phyloP scores from a whole-genome alignment of 768 basidiomycete species.

The Lentinula lateritia region DNA sequence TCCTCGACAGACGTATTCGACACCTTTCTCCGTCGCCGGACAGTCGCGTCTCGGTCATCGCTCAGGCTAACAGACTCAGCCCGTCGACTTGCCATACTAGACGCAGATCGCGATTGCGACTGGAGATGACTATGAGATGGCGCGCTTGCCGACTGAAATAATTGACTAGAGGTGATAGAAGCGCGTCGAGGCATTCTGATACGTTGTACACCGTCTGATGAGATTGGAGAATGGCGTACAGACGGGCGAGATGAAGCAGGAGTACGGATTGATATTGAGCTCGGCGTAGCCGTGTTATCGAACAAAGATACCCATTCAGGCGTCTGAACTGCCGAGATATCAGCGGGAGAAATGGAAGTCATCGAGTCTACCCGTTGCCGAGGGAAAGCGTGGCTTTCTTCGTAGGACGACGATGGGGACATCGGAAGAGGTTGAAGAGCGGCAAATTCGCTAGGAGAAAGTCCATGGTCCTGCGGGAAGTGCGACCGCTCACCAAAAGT shows the following conservation, averaged over 20 bases:
- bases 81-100: conserved; percentile 47
- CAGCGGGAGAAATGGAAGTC: conserved; percentile 56
- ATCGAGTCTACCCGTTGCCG: conserved; percentile 46
- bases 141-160: conserved; percentile 71
- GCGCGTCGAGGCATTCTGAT: conserved; percentile 39
- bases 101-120: conserved; percentile 38
- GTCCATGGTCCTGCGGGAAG: conserved; percentile 43
- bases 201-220: conserved; percentile 30
- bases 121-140: conserved; percentile 50
- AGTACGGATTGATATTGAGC: conserved; percentile 29
- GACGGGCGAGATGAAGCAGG: conserved; percentile 38
- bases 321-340: conserved; percentile 43
- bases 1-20: conserved; percentile 34
- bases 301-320: conserved; percentile 66
- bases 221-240: conserved; percentile 43
- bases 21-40: conserved; percentile 51
- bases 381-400: conserved; percentile 30
- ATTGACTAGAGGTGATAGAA: conserved; percentile 42
- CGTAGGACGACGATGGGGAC: conserved; percentile 51
- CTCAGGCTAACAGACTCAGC: conserved; percentile 58
- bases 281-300: conserved; percentile 35
- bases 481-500: conserved; percentile 40
- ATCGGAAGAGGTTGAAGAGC: conserved; percentile 57
- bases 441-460: conserved; percentile 60
- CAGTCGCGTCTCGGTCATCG: conserved; percentile 60